phyloP scores from a whole-genome alignment of 2,329 filamentous ascomycete genomes.

The Fusarium veterinarium region DNA sequence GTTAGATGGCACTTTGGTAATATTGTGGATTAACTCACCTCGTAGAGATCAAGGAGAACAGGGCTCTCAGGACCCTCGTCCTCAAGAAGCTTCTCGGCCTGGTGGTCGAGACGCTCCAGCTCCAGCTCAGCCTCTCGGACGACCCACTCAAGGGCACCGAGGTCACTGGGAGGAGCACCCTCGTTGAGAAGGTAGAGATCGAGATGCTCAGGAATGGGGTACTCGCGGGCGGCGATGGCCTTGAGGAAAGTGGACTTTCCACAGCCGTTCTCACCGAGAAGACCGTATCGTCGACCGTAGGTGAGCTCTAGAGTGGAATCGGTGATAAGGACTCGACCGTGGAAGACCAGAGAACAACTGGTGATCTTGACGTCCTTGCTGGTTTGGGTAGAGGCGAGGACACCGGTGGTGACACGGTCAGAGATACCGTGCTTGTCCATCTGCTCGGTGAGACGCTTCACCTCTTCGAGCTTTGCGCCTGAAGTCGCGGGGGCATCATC shows the following conservation, averaged over 20 bases:
- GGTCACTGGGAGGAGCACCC: constrained; percentile 88
- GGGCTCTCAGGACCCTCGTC: constrained; percentile 92
- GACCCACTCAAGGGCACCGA: constrained; percentile 97
- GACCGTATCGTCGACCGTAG: constrained; percentile 91
- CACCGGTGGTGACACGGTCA: constrained; percentile 97
- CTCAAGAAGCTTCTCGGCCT: constrained; percentile 91
- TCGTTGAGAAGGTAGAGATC: constrained; percentile 99
- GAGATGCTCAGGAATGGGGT: constrained; percentile 93
- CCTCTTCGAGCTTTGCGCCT: constrained; percentile 78
- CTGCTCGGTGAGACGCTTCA: constrained; percentile 90
- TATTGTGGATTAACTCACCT: constrained; percentile 69
- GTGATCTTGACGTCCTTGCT: constrained; percentile 98
- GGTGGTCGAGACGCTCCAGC: constrained; percentile 87
- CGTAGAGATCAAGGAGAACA: constrained; percentile 92
- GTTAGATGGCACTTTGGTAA: constrained; percentile 26
- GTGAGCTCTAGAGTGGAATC: constrained; percentile 94
- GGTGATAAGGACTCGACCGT: constrained; percentile 94
- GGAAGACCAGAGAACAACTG: constrained; percentile 93
- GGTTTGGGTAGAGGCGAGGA: constrained; percentile 83
- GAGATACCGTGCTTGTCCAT: constrained; percentile 97
- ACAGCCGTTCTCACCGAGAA: constrained; percentile 98
- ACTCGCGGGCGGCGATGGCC: constrained; percentile 92
- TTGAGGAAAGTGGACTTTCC: constrained; percentile 99
- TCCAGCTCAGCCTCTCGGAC: constrained; percentile 94
- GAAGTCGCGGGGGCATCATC: constrained; percentile 75